Conservation (phyloP, 176 grass and related monocot genomes). For the Aegilops longissima region DNA sequence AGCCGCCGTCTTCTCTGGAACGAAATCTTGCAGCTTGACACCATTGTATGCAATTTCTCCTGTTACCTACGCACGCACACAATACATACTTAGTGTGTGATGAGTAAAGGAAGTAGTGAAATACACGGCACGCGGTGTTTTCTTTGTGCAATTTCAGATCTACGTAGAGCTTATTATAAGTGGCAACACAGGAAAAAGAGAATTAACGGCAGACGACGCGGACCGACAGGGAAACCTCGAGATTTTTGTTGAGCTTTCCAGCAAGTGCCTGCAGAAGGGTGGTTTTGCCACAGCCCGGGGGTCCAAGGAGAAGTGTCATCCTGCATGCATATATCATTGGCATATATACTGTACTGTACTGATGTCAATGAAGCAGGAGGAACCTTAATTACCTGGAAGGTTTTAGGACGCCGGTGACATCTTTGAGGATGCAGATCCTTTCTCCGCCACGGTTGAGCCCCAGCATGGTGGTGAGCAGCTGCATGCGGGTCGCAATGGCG, state of each 20-base stretch:
- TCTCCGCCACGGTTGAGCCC: slow-evolving; percentile 37
- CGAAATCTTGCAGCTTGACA: slow-evolving; percentile 48
- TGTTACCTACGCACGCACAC: slow-evolving; percentile 19
- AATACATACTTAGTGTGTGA: background rate
- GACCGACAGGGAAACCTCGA: slow-evolving; percentile 32
- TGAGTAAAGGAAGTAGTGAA: background rate
- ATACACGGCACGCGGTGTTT: background rate
- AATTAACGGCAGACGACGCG: no score
- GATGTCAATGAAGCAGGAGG: background rate
- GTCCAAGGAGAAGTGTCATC: slow-evolving; percentile 79
- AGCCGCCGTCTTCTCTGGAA: slow-evolving; percentile 61
- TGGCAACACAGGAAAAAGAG: no score
- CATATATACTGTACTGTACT: background rate
- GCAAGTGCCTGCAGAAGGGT: slow-evolving; percentile 64
- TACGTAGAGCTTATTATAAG: no score
- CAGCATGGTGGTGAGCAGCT: background rate
- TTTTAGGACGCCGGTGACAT: slow-evolving; percentile 61
- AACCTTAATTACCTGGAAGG: slow-evolving; percentile 4
- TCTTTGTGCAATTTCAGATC: background rate
- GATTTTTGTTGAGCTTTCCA: slow-evolving; percentile 60
- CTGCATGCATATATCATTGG: slow-evolving; percentile 12
- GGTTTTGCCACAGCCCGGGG: slow-evolving; percentile 82
- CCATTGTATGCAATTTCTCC: slow-evolving; percentile 68
- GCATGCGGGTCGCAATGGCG: background rate
- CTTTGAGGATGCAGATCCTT: slow-evolving; percentile 58